A percentile compares a stretch with the other conserved stretches of the same genome.
These are phyloP conservation scores for Aspergillus vadensis DNA, from an alignment of 2,329 filamentous ascomycete genomes.

Conservation along the genomic window DNA sequence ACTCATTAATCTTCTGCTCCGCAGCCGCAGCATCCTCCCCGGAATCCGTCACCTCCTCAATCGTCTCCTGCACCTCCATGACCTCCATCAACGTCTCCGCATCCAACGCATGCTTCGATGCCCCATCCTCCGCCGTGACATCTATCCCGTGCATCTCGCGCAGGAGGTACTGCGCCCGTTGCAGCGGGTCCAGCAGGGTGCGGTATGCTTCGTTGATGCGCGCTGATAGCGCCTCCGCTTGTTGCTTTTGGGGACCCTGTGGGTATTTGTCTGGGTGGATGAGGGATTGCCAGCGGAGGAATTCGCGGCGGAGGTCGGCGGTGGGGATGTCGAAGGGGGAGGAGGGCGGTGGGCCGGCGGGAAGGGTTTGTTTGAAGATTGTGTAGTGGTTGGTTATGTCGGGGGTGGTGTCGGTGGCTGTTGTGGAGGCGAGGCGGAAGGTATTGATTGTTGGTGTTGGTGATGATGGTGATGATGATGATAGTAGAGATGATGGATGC, in stretches of 20 bases:
- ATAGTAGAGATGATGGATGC: not conserved
- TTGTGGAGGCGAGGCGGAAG: constrained; percentile 23
- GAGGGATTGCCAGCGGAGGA: constrained; percentile 73
- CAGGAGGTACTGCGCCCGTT: constrained; percentile 86
- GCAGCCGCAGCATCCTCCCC: constrained; percentile 44
- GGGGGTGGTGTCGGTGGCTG: constrained; percentile 23
- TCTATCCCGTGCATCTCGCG: constrained; percentile 68
- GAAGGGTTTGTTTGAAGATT: constrained; percentile 80
- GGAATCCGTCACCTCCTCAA: constrained; percentile 60
- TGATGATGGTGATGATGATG: not conserved
- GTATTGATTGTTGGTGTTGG: not conserved
- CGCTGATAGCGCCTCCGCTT: constrained; percentile 76
- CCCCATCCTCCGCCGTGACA: constrained; percentile 72
- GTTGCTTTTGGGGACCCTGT: constrained; percentile 50
- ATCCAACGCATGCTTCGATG: constrained; percentile 68
- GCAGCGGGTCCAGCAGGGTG: constrained; percentile 75
- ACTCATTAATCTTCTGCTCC: constrained; percentile 63
- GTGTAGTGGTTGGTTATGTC: constrained; percentile 70
- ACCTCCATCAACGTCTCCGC: constrained; percentile 77
- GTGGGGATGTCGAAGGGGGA: constrained; percentile 76
- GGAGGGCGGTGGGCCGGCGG: constrained; percentile 72
- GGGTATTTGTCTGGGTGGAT: constrained; percentile 54
- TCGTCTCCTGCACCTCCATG: constrained; percentile 76
- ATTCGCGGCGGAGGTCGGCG: constrained; percentile 74
- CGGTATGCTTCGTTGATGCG: constrained; percentile 90